A percentile compares a stretch with the other conserved stretches of the same genome.
phyloP scores from a whole-genome alignment of 495 filamentous ascomycete genomes.

The Niebla homalea region DNA sequence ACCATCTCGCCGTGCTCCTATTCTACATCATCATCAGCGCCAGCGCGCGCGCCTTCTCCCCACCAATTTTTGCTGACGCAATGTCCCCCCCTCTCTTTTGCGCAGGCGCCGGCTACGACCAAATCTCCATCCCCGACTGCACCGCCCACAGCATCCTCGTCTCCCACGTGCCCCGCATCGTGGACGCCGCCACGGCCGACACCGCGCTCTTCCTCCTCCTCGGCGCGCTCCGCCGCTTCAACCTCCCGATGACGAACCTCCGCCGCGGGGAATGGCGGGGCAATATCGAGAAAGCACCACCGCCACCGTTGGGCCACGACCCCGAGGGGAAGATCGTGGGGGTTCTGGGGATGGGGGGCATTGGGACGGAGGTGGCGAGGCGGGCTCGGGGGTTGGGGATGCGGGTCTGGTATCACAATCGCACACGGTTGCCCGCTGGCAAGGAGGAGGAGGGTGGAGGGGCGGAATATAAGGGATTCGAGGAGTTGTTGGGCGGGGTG shows the following conservation, averaged over 20 bases:
- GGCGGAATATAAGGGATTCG: constrained; percentile 55
- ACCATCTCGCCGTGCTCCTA: no score
- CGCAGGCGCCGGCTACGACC: constrained; percentile 66
- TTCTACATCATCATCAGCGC: no score
- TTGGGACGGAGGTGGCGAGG: constrained; percentile 48
- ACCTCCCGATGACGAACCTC: constrained; percentile 45
- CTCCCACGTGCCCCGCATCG: constrained; percentile 68
- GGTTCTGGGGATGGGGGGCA: constrained; percentile 81
- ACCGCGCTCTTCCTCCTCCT: constrained; percentile 64
- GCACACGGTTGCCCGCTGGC: constrained; percentile 34
- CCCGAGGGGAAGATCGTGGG: constrained; percentile 54
- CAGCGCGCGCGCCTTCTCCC: not conserved
- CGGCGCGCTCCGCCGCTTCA: constrained; percentile 61
- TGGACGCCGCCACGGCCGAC: constrained; percentile 73
- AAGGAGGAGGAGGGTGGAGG: constrained; percentile 39
- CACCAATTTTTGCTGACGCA: not conserved
- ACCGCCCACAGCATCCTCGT: constrained; percentile 50
- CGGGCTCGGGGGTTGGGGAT: constrained; percentile 51
- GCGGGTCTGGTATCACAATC: constrained; percentile 59
- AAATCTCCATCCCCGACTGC: constrained; percentile 60
- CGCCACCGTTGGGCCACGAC: constrained; percentile 42
- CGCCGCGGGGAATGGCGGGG: constrained; percentile 47
- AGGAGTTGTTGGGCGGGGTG: constrained; percentile 48
- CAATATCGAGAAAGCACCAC: constrained; percentile 12
- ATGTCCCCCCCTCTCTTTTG: no score